Base-by-base conservation (phyloP, 2,329 filamentous ascomycete genomes). In the Colletotrichum costaricense region DNA sequence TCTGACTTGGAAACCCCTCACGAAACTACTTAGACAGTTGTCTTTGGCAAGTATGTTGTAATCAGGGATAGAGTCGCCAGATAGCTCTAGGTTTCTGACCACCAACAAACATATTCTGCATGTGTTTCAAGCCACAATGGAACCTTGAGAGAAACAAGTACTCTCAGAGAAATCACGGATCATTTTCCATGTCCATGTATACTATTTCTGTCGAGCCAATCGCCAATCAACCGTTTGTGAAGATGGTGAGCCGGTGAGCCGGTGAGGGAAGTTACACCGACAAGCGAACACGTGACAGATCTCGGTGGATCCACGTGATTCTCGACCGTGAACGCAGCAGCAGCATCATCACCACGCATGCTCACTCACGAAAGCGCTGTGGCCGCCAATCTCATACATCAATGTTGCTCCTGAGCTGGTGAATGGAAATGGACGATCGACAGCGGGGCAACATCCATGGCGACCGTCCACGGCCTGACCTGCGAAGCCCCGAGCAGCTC, bases 231-330 rank as follows among this genome's bases (percentile, higher is more conserved):
- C 63, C 35, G 19, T 22, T n/a, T 22, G 42, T 46, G 66, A 74
- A 30, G 69, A 74, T 69, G 22, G 52, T 26, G 42, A n/a, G 4
- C 63, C 69, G 69, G 73, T 73, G 67, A 71, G 46, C 16, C 69
- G 69, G 73, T 73, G 67, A 71, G 28, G 22, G 5, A 24, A 2
- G 12, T 24, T 60, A 46, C 66, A 73, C 70, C 70, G 67, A 70
- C 35, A 73, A 73, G 71, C 71, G 71, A 73, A 7, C 71, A 73
- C 71, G 71, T 73, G 71, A 73, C 49, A 2, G 16, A 2, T 19
- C 24, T 19, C 9, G 16, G 28, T 33, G 33, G 56, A 52, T 35
- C 67, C 67, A 70, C 71, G 57, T 24, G 14, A 35, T 72, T 54
- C 16, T 14, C 35, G 14, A 14, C 14, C 19, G 22, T 7, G 63